Conservation (phyloP, 1,284 basidiomycete genomes). For the Sparassis latifolia region DNA sequence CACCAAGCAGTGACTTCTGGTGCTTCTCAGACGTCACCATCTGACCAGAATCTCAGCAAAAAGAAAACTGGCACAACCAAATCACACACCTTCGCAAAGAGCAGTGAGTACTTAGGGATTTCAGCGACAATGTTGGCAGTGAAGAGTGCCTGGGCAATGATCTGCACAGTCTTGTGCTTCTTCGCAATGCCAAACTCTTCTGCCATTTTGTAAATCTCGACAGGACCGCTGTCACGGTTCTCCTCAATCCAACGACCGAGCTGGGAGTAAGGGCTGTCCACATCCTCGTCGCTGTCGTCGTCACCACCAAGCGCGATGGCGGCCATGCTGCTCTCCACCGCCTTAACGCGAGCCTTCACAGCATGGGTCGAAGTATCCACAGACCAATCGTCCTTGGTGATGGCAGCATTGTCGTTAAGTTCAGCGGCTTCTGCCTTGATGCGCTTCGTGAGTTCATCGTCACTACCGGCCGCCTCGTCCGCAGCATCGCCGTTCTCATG, state of each 20-base stretch:
- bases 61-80: background rate
- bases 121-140: conserved; percentile 72
- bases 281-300: conserved; percentile 87
- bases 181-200: conserved; percentile 91
- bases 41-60: conserved; percentile 26
- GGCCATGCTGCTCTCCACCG: conserved; percentile 64
- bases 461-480: conserved; percentile 60
- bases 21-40: conserved; percentile 86
- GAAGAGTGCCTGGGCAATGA: conserved; percentile 87
- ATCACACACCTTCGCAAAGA: conserved; percentile 75
- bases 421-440: conserved; percentile 85
- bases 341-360: conserved; percentile 80
- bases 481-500: conserved; percentile 35
- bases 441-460: conserved; percentile 77
- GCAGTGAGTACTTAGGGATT: conserved; percentile 64
- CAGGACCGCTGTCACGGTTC: conserved; percentile 42
- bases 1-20: conserved; percentile 90
- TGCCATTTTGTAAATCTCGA: conserved; percentile 54
- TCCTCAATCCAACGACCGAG: conserved; percentile 88
- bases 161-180: conserved; percentile 90
- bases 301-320: conserved; percentile 54
- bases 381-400: conserved; percentile 81
- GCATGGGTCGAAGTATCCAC: conserved; percentile 90
- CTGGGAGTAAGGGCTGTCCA: conserved; percentile 79
- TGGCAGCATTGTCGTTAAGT: conserved; percentile 50